Percentiles rank a stretch among this genome's conserved stretches.
Evolutionary conservation across 2,329 filamentous ascomycete species (phyloP).

Genomic region (Plectosphaerella sp.): DNA sequence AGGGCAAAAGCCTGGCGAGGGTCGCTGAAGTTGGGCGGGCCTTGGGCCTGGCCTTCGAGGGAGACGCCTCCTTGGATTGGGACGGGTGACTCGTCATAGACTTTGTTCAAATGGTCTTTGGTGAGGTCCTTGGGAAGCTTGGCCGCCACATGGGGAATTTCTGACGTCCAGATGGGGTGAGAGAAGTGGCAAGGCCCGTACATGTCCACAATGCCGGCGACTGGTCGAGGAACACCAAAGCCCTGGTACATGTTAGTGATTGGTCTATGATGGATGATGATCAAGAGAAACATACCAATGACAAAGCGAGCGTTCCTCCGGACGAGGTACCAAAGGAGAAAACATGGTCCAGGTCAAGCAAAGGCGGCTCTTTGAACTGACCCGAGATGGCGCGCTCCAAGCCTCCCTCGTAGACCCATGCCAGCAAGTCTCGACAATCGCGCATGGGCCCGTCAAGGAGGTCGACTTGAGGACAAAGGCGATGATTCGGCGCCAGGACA

Average conservation of each 20-base stretch:
- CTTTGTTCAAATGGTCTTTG: slow-evolving; percentile 23
- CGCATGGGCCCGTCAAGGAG: slow-evolving; percentile 23
- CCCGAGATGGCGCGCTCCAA: slow-evolving; percentile 18
- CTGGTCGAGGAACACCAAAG: slow-evolving; percentile 27
- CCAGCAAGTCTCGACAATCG: slow-evolving; percentile 27
- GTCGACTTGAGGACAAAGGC: slow-evolving; percentile 25
- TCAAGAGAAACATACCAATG: slow-evolving; percentile 21
- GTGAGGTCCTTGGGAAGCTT: slow-evolving; percentile 20
- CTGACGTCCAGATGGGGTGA: slow-evolving; percentile 28
- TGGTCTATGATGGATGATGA: background rate
- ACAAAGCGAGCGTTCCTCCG: slow-evolving; percentile 27
- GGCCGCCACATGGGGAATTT: slow-evolving; percentile 21
- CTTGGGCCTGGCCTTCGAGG: slow-evolving; percentile 30
- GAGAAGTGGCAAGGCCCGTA: slow-evolving; percentile 36
- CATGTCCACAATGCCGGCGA: slow-evolving; percentile 32
- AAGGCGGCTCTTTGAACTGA: background rate
- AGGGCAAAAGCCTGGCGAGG: slow-evolving; percentile 33
- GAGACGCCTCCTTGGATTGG: slow-evolving; percentile 33
- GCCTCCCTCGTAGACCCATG: slow-evolving; percentile 25
- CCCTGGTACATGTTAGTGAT: slow-evolving; percentile 19
- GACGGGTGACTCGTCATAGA: slow-evolving; percentile 29
- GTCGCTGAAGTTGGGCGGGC: slow-evolving; percentile 27
- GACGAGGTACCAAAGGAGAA: slow-evolving; percentile 31
- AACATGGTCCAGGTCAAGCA: slow-evolving; percentile 20
- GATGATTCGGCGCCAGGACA: slow-evolving; percentile 26